Conservation (phyloP, 179 eudicot species). For the Vitellaria paradoxa region DNA sequence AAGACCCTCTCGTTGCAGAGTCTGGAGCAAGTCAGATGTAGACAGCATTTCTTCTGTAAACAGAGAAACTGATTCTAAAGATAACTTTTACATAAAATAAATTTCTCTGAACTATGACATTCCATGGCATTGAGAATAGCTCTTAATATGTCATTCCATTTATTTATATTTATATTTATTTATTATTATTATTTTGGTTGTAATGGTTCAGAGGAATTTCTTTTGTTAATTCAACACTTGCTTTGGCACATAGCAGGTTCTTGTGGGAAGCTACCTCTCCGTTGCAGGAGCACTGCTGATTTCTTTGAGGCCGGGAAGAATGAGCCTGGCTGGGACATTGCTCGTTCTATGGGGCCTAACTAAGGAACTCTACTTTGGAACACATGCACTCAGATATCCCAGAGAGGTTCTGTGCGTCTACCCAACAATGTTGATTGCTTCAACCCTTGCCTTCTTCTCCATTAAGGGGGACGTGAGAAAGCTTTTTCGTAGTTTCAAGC, state of each 20-base stretch:
- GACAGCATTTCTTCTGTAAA: too few relatives aligned
- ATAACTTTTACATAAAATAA: too few relatives aligned
- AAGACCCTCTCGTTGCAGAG: too few relatives aligned
- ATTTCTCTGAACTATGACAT: too few relatives aligned
- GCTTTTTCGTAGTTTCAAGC: conserved; percentile 10
- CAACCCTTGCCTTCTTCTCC: conserved; percentile 5
- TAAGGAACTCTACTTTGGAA: not conserved
- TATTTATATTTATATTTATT: too few relatives aligned
- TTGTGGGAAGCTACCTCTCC: not conserved
- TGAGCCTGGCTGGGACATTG: not conserved
- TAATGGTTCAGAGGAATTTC: too few relatives aligned
- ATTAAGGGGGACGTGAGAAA: not conserved
- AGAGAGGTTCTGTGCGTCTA: not conserved
- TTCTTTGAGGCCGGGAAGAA: not conserved
- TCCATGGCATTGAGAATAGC: too few relatives aligned
- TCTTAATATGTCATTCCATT: too few relatives aligned
- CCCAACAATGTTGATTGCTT: not conserved
- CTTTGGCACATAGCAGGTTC: not conserved
- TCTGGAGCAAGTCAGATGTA: too few relatives aligned
- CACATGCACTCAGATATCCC: not conserved
- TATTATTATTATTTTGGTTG: too few relatives aligned
- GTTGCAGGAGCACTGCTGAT: not conserved
- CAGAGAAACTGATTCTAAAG: too few relatives aligned
- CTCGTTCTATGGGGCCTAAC: conserved; percentile 1
- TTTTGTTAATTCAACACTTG: not conserved